phyloP scores from a whole-genome alignment of 305 asterid genomes.

The Fraxinus latifolia region DNA sequence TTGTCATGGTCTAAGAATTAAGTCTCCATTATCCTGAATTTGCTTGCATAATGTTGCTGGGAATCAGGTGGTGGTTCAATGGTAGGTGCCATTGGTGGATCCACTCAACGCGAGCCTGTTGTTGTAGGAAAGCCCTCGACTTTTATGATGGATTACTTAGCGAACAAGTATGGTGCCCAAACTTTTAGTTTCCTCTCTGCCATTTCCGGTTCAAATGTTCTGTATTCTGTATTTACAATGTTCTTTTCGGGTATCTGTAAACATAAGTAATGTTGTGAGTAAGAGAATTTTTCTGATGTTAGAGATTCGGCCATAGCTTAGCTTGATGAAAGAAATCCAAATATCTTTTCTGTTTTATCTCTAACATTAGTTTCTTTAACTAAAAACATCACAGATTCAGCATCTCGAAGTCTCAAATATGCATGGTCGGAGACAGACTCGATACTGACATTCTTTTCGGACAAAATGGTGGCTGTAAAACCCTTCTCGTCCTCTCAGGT shows the following conservation, averaged over 20 bases:
- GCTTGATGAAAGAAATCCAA: background rate
- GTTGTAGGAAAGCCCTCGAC: conserved; percentile 99
- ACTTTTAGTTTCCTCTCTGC: background rate
- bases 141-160: conserved; percentile 94
- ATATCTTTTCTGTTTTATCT: background rate
- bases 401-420: conserved; percentile 84
- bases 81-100: conserved; percentile 89
- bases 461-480: conserved; percentile 87
- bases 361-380: conserved; percentile 16
- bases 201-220: background rate
- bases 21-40: conserved; percentile 1
- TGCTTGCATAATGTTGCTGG: conserved; percentile 15
- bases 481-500: conserved; percentile 92
- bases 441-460: conserved; percentile 89
- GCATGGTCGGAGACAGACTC: conserved; percentile 91
- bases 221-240: background rate
- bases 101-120: conserved; percentile 82
- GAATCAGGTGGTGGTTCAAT: conserved; percentile 93
- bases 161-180: conserved; percentile 56
- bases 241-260: background rate
- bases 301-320: background rate
- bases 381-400: conserved; percentile 50
- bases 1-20: background rate
- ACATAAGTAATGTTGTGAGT: background rate
- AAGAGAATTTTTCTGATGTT: background rate